Conservation (phyloP, 345 rosid species). For the Hirschfeldia incana region DNA sequence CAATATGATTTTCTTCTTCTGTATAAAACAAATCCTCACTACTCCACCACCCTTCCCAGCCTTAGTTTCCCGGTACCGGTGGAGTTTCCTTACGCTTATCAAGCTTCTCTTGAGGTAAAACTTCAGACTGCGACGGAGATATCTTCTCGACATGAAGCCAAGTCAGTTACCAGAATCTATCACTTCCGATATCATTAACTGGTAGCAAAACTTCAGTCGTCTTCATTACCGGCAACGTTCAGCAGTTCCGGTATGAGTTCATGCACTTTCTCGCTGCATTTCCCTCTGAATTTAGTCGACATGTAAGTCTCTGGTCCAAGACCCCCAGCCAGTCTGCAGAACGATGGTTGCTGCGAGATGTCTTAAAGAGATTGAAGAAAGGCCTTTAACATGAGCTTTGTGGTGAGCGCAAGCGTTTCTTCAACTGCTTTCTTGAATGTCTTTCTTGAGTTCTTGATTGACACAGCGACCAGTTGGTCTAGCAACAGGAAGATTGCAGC, state of each 20-base stretch:
- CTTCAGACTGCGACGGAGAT: conserved; percentile 58
- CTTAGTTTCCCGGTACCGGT: conserved; percentile 11
- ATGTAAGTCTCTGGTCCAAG: conserved; percentile 58
- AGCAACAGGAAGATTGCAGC: conserved; percentile 52
- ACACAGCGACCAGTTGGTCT: conserved; percentile 51
- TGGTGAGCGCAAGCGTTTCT: conserved; percentile 59
- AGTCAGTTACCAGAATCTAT: conserved; percentile 72
- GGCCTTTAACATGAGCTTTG: conserved; percentile 59
- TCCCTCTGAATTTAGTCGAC: conserved; percentile 63
- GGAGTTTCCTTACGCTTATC: conserved; percentile 40
- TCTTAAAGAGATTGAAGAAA: conserved; percentile 64
- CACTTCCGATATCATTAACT: conserved; percentile 57
- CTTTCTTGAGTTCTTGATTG: conserved; percentile 47
- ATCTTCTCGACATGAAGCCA: conserved; percentile 71
- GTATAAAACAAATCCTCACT: conserved; percentile 29
- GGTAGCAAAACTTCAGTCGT: conserved; percentile 58
- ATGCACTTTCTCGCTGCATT: conserved; percentile 53
- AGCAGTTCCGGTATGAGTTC: conserved; percentile 70
- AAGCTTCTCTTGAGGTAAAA: conserved; percentile 54
- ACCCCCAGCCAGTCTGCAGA: conserved; percentile 71
- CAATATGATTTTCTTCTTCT: conserved; percentile 22
- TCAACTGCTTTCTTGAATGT: conserved; percentile 53
- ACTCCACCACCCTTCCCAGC: conserved; percentile 10
- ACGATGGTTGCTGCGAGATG: conserved; percentile 58
- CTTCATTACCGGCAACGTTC: conserved; percentile 64